Base-by-base conservation (phyloP, 2,329 filamentous ascomycete species). In the Atkinsonella texensis region DNA sequence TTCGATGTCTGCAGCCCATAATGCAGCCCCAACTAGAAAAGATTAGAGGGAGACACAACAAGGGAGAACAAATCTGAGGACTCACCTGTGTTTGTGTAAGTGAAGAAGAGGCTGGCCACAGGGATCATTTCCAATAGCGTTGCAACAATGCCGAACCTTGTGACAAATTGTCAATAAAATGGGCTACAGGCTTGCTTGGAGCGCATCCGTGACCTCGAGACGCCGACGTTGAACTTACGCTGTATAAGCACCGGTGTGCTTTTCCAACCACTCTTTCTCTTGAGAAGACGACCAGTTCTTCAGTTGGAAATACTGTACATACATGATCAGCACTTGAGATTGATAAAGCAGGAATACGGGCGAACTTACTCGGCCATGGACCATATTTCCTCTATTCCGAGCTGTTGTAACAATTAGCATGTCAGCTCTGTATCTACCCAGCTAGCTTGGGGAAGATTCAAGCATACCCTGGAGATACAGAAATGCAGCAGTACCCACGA, bases 1-100 rank as follows among this genome's bases (percentile, higher is more conserved):
- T 66, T 94, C 89, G 53, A 94, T 79, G 65, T 94, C 89, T 17
- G 88, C 87, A 41, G 91, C 90, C 89, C 89, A 96, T n/a, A 97
- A 71, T 8, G 91, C 91, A 50, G 90, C 91, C 8, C 89, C 91
- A 53, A 95, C 89, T 83, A 46, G 8, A 10, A 46, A 18, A 17
- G 8, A 13, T 42, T 9, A 12, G 17, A 40, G 2, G 11, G 35
- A 15, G 7, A 35, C 12, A 9, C 18, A 10, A 18, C 11, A 23
- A 33, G 20, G 11, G 12, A 10, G 18, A 18, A 20, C 17, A 42
- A 4, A 33, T 4, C 10, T 13, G 11, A 38, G 10, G 17, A 47
- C 68, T 62, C 70, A 79, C 80, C 79, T 1, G 87, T 85, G 66
- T 95, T 96, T 15, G 89, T 95, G 66, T 94, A 96, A 0, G 85